Percentiles rank a stretch among this genome's conserved stretches.
Conservation (phyloP, 2,329 filamentous ascomycete genomes). For the Sporothrix sp. region DNA sequence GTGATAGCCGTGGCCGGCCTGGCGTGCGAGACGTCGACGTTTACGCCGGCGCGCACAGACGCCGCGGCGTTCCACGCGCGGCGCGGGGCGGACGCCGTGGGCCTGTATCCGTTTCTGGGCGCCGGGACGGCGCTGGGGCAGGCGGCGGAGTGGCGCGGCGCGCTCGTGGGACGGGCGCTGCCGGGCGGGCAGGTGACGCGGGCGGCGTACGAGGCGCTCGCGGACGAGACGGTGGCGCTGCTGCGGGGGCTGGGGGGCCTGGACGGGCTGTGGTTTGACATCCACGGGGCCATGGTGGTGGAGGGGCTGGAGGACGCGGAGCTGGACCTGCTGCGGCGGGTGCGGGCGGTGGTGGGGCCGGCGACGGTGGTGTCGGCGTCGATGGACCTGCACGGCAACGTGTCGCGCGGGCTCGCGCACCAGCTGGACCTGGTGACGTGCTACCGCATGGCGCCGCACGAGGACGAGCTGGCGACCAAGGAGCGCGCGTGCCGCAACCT, state of each 20-base stretch:
- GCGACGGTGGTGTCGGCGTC: slow-evolving; percentile 41
- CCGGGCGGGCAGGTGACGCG: slow-evolving; percentile 39
- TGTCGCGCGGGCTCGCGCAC: slow-evolving; percentile 38
- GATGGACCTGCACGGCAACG: slow-evolving; percentile 48
- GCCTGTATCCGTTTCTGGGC: slow-evolving; percentile 37
- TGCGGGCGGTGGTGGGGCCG: slow-evolving; percentile 35
- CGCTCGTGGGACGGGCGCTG: slow-evolving; percentile 41
- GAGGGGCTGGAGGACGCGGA: slow-evolving; percentile 40
- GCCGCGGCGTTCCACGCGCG: slow-evolving; percentile 40
- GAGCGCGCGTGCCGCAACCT: slow-evolving; percentile 42
- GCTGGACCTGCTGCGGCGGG: slow-evolving; percentile 35
- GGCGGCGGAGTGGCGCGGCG: slow-evolving; percentile 39
- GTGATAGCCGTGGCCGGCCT: slow-evolving; percentile 42
- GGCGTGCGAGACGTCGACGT: slow-evolving; percentile 44
- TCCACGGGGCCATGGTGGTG: slow-evolving; percentile 47
- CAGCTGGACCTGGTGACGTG: slow-evolving; percentile 43
- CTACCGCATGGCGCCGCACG: slow-evolving; percentile 43
- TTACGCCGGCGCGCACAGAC: slow-evolving; percentile 39
- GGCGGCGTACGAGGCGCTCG: slow-evolving; percentile 36
- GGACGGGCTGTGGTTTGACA: slow-evolving; percentile 46
- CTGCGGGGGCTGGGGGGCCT: slow-evolving; percentile 31
- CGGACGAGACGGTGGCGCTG: slow-evolving; percentile 31
- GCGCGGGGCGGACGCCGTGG: slow-evolving; percentile 33
- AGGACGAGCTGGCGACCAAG: slow-evolving; percentile 40
- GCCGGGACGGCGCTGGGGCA: slow-evolving; percentile 30